Evolutionary conservation across 75 land plant genomes (phyloP).

Genomic region (Cunninghamia lanceolata): DNA sequence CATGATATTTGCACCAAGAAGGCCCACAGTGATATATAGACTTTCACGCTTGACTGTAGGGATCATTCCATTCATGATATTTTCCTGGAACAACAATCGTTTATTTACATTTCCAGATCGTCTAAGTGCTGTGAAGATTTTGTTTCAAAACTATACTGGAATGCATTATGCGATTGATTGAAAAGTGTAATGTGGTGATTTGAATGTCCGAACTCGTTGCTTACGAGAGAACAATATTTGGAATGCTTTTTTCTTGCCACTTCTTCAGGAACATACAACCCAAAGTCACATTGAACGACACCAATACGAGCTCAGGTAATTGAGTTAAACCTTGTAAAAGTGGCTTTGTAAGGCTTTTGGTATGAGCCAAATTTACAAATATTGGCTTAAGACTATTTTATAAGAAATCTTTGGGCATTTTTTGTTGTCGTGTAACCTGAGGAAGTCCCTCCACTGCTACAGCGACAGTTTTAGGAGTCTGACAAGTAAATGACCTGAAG

Average conservation of each 20-base stretch:
- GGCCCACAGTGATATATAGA: conserved; percentile 60
- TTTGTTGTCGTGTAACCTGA: conserved; percentile 91
- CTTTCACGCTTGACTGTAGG: conserved; percentile 70
- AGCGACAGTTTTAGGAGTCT: too few species aligned
- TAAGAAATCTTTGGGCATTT: conserved; percentile 98
- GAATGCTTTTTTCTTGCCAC: conserved; percentile 66
- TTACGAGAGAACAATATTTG: background rate
- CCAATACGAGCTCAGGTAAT: conserved; percentile 88
- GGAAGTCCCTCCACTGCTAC: conserved; percentile 97
- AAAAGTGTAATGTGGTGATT: background rate
- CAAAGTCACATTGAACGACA: conserved; percentile 97
- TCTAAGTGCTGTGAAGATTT: background rate
- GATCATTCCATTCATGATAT: conserved; percentile 35
- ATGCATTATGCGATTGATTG: background rate
- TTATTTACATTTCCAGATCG: background rate
- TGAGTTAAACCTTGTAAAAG: conserved; percentile 94
- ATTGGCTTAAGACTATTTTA: too few species aligned
- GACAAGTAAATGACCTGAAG: conserved; percentile 95
- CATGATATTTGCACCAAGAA: conserved; percentile 84
- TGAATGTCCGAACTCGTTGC: background rate
- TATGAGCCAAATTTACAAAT: too few species aligned
- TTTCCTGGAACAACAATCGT: background rate
- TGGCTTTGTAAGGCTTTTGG: too few species aligned
- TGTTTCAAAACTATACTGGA: background rate
- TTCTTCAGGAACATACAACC: conserved; percentile 91